A percentile compares a stretch with the other conserved stretches of the same genome.
Conservation (phyloP, 2,329 filamentous ascomycete genomes). For the Neurospora sp. region DNA sequence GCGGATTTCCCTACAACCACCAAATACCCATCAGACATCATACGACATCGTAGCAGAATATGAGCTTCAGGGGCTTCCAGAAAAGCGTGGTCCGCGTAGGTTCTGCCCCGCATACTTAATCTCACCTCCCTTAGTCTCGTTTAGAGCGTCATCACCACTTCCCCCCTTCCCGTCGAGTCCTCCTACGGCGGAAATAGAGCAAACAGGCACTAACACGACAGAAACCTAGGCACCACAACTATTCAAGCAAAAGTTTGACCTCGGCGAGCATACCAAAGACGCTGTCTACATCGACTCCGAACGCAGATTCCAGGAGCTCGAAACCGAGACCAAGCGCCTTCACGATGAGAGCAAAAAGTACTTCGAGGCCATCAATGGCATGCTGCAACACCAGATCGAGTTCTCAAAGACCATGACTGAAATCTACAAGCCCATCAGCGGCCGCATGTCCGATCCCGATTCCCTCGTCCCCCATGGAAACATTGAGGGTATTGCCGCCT, state of each 20-base stretch:
- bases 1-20: background rate
- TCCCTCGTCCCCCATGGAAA: constrained; percentile 76
- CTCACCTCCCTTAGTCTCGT: background rate
- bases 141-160: background rate
- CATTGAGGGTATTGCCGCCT: constrained; percentile 84
- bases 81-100: constrained; percentile 81
- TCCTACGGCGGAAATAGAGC: background rate
- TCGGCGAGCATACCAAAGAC: constrained; percentile 93
- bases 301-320: constrained; percentile 84
- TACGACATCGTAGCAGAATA: constrained; percentile 29
- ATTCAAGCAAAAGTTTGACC: constrained; percentile 85
- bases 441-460: constrained; percentile 86
- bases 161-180: background rate
- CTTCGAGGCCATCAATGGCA: constrained; percentile 94
- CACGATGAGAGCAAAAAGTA: constrained; percentile 98
- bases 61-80: constrained; percentile 96
- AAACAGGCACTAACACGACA: background rate
- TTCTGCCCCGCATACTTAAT: constrained; percentile 14
- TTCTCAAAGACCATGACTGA: constrained; percentile 95
- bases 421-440: constrained; percentile 96
- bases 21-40: background rate
- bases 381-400: constrained; percentile 95
- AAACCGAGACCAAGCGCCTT: constrained; percentile 90
- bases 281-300: constrained; percentile 91
- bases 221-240: constrained; percentile 69